These are phyloP conservation scores for Neopestalotiopsis sp. DNA, from an alignment of 2,329 filamentous ascomycete genomes.

Conservation along the genomic window DNA sequence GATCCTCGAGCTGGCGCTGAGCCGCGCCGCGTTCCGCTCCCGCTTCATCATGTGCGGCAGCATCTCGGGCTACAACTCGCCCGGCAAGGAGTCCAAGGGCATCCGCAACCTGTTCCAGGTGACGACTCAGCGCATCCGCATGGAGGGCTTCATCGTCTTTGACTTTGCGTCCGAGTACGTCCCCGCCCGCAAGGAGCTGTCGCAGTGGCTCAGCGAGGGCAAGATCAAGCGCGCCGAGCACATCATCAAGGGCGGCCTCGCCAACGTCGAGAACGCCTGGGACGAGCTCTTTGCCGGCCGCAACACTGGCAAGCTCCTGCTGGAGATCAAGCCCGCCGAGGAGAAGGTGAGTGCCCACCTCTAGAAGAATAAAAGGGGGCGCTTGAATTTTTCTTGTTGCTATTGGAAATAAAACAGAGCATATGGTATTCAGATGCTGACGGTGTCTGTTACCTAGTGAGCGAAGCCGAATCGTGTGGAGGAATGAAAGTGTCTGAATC, in stretches of 20 bases:
- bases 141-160: constrained; percentile 77
- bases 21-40: constrained; percentile 64
- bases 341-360: constrained; percentile 31
- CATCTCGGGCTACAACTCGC: constrained; percentile 72
- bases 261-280: constrained; percentile 66
- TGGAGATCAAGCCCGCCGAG: constrained; percentile 51
- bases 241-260: constrained; percentile 71
- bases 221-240: constrained; percentile 75
- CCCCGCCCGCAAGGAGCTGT: constrained; percentile 63
- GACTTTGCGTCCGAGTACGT: constrained; percentile 66
- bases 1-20: constrained; percentile 69
- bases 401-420: no score
- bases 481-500: no score
- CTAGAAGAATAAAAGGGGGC: constrained; percentile 16
- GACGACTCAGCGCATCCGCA: constrained; percentile 53
- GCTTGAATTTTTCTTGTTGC: background rate
- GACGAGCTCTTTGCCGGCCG: constrained; percentile 68
- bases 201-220: constrained; percentile 72
- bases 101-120: constrained; percentile 35
- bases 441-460: constrained; percentile 19
- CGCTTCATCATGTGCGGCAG: constrained; percentile 75
- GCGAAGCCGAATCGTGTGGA: no score
- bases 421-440: background rate
- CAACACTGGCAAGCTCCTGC: constrained; percentile 72
- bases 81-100: constrained; percentile 56